Evolutionary conservation across 176 grass and related monocot species (phyloP).

Genomic region (Musa troglodytarum): DNA sequence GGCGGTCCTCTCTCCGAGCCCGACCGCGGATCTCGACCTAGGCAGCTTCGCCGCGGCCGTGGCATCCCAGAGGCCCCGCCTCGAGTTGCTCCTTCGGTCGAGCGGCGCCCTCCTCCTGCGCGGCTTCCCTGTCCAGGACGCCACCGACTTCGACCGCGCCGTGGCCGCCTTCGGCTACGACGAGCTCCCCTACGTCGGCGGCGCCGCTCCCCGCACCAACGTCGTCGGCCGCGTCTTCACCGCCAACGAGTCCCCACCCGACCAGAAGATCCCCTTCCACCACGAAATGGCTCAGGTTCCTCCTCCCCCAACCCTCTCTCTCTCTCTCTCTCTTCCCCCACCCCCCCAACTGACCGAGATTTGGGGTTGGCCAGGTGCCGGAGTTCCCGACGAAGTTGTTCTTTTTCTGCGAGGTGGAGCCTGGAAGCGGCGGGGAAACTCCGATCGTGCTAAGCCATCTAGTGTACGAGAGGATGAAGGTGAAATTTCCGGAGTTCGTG

Average conservation of each 20-base stretch:
- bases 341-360: neutral
- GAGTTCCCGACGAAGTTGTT: conserved; percentile 77
- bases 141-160: conserved; percentile 57
- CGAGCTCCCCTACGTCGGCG: conserved; percentile 85
- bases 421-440: conserved; percentile 61
- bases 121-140: conserved; percentile 42
- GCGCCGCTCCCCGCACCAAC: conserved; percentile 79
- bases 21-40: neutral
- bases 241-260: conserved; percentile 89
- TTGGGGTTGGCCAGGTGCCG: conserved; percentile 39
- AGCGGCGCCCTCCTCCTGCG: conserved; percentile 70
- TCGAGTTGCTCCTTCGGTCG: conserved; percentile 59
- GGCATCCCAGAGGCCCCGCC: conserved; percentile 29
- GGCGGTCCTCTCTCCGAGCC: conserved; percentile 41
- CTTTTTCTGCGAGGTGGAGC: conserved; percentile 91
- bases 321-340: neutral
- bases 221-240: conserved; percentile 87
- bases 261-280: conserved; percentile 95
- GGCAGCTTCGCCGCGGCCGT: conserved; percentile 36
- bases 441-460: conserved; percentile 74
- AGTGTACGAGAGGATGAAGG: conserved; percentile 67
- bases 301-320: neutral
- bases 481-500: conserved; percentile 57
- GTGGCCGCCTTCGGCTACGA: conserved; percentile 78
- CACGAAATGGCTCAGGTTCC: conserved; percentile 97